These are phyloP conservation scores for Marsdenia floribunda DNA, from an alignment of 257 asterid genomes.

Conservation along the genomic window DNA sequence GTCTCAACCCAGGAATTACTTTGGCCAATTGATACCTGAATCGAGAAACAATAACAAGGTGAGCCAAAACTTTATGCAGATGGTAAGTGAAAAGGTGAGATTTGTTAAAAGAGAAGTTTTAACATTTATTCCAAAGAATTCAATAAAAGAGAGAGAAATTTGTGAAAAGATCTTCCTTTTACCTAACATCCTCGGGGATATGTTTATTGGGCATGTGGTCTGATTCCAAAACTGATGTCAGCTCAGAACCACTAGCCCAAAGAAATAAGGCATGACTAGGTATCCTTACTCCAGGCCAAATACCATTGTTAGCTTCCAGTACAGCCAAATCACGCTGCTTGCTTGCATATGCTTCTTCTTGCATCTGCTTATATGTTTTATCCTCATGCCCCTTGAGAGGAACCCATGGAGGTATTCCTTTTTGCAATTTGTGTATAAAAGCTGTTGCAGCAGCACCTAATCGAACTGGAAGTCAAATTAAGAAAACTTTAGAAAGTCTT, in stretches of 20 bases:
- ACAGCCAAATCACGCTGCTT: constrained; percentile 89
- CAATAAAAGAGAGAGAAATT: not conserved
- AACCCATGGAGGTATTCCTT: constrained; percentile 96
- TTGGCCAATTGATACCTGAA: constrained; percentile 56
- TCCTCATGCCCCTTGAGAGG: constrained; percentile 87
- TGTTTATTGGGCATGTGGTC: constrained; percentile 97
- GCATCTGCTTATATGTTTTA: constrained; percentile 86
- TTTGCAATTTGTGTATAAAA: constrained; percentile 79
- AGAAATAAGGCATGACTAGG: constrained; percentile 96
- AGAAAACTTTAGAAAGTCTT: not conserved
- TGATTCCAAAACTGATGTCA: constrained; percentile 77
- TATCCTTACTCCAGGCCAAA: constrained; percentile 87
- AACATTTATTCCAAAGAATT: not conserved
- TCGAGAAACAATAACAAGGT: constrained; percentile 7
- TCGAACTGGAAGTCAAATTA: constrained; percentile 57
- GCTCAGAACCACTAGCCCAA: constrained; percentile 98
- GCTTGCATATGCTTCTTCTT: constrained; percentile 85
- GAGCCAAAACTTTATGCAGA: not conserved
- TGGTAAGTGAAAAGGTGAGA: not conserved
- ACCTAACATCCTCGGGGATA: constrained; percentile 87
- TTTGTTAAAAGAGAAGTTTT: not conserved
- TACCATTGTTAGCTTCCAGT: constrained; percentile 75
- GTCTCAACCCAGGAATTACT: constrained; percentile 86
- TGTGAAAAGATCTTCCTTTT: constrained; percentile 10
- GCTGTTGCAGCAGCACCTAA: constrained; percentile 93